These are phyloP conservation scores for Linnemannia hyalina DNA, from an alignment of 192 early-diverging fungal species.

Conservation along the genomic window DNA sequence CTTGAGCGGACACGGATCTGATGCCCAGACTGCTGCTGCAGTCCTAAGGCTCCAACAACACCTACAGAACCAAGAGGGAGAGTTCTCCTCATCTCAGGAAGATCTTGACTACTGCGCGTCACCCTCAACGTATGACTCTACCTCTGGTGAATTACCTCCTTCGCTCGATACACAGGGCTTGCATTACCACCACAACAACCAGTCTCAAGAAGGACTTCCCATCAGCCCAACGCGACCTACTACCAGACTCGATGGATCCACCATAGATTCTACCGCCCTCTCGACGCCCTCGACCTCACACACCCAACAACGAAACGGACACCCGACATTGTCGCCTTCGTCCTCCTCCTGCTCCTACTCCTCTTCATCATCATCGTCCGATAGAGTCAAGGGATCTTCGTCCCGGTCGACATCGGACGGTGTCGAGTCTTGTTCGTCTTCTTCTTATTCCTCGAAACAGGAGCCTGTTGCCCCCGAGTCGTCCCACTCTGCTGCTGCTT, in stretches of 20 bases:
- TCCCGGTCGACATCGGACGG: background rate
- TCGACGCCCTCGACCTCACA: conserved; percentile 15
- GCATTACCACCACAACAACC: background rate
- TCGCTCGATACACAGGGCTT: background rate
- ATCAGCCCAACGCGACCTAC: background rate
- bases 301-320: conserved; percentile 4
- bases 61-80: background rate
- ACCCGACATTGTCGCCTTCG: conserved; percentile 26
- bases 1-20: conserved; percentile 1
- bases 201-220: background rate
- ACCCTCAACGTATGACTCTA: background rate
- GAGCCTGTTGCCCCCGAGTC: background rate
- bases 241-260: background rate
- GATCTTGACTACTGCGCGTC: conserved; percentile 6
- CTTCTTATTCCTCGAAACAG: conserved; percentile 13
- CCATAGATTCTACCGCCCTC: background rate
- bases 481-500: background rate
- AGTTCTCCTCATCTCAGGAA: background rate
- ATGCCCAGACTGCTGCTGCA: background rate
- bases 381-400: background rate
- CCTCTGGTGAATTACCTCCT: background rate
- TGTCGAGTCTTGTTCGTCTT: conserved; percentile 13
- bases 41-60: conserved; percentile 7
- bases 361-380: conserved; percentile 13
- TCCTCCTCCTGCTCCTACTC: conserved; percentile 36